Conservation (phyloP, 768 basidiomycete genomes). For the Kwoniella dendrophila region DNA sequence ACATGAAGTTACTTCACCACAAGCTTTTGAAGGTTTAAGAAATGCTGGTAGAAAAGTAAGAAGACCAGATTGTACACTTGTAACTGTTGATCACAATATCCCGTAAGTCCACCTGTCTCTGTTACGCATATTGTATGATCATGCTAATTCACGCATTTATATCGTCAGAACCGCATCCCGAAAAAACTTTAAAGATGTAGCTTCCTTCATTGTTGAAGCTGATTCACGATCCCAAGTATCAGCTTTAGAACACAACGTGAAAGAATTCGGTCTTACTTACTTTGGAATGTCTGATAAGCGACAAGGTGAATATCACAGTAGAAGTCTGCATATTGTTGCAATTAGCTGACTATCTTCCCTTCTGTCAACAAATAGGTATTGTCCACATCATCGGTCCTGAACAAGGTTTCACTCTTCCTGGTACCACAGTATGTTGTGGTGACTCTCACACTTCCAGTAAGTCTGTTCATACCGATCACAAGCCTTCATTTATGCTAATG, state of each 20-base stretch:
- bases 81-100: slow-evolving; percentile 85
- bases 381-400: slow-evolving; percentile 91
- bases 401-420: slow-evolving; percentile 78
- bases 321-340: background rate
- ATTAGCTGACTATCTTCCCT: slow-evolving; percentile 7
- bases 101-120: slow-evolving; percentile 64
- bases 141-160: background rate
- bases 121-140: background rate
- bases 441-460: slow-evolving; percentile 90
- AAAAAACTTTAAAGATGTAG: slow-evolving; percentile 71
- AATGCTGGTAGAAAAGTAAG: slow-evolving; percentile 76
- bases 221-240: slow-evolving; percentile 81
- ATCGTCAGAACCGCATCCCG: slow-evolving; percentile 67
- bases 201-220: slow-evolving; percentile 76
- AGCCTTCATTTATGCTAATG: background rate
- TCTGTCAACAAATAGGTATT: slow-evolving; percentile 63
- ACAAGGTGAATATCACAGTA: slow-evolving; percentile 64
- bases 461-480: slow-evolving; percentile 43
- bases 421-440: slow-evolving; percentile 71
- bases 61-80: slow-evolving; percentile 83
- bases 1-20: slow-evolving; percentile 91
- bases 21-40: slow-evolving; percentile 85
- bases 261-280: slow-evolving; percentile 87
- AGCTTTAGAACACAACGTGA: slow-evolving; percentile 84
- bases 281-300: slow-evolving; percentile 87